A percentile compares a stretch with the other conserved stretches of the same genome.
phyloP scores from a whole-genome alignment of 345 rosid genomes.

The Diplotaxis tenuifolia region DNA sequence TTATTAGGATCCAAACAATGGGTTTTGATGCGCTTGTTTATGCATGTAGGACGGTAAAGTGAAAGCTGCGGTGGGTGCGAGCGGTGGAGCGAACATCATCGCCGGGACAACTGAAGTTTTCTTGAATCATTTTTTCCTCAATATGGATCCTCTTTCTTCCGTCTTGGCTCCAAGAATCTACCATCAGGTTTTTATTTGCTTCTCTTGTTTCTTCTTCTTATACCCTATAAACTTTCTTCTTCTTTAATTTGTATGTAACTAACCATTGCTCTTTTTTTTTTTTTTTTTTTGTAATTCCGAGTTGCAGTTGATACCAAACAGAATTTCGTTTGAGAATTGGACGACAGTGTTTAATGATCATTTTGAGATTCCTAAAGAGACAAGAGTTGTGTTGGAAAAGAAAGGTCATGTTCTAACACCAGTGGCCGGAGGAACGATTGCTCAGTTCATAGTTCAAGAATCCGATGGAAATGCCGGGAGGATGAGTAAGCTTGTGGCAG shows the following conservation, averaged over 20 bases:
- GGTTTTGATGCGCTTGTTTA: not conserved
- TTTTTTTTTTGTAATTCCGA: not conserved
- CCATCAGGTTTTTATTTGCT: conserved; percentile 48
- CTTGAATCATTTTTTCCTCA: conserved; percentile 49
- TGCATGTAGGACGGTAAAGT: conserved; percentile 47
- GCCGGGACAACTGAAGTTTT: conserved; percentile 53
- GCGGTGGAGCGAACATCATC: conserved; percentile 62
- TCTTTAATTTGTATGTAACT: not conserved
- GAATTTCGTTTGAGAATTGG: conserved; percentile 55
- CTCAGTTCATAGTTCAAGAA: conserved; percentile 51
- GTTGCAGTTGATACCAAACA: conserved; percentile 51
- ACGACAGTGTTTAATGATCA: conserved; percentile 47
- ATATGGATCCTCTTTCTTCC: conserved; percentile 59
- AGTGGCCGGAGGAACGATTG: conserved; percentile 44
- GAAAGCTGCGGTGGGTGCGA: conserved; percentile 59
- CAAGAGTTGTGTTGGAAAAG: conserved; percentile 39
- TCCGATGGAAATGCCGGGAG: conserved; percentile 16
- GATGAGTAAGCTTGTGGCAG: conserved; percentile 43
- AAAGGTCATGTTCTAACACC: conserved; percentile 50
- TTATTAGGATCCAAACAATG: not conserved
- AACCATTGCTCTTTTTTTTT: too few species aligned
- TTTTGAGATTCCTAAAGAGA: conserved; percentile 43
- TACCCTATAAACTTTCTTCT: not conserved
- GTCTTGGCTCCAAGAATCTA: conserved; percentile 60
- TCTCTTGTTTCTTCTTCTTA: not conserved